Conservation (phyloP, 176 grass and related monocot species). For the Carex cristatella region DNA sequence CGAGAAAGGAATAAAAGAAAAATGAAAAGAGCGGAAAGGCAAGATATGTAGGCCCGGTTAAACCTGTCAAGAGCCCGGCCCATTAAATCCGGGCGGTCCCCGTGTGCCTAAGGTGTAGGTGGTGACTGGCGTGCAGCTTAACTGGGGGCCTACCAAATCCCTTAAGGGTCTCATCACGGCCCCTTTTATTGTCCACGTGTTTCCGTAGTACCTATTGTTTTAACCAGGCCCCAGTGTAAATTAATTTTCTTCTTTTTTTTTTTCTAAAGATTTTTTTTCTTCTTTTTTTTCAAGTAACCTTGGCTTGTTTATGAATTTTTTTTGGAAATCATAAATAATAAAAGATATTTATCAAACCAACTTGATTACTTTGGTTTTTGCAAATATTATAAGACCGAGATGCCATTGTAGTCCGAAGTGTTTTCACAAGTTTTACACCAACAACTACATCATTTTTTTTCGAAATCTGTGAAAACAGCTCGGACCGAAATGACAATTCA, state of each 20-base stretch:
- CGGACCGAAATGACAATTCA: too few species aligned
- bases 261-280: neutral
- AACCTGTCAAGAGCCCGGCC: neutral
- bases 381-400: too few species aligned
- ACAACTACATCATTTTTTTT: too few species aligned
- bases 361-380: too few species aligned
- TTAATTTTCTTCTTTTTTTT: neutral
- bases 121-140: neutral
- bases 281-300: neutral
- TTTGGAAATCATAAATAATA: too few species aligned
- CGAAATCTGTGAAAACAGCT: too few species aligned
- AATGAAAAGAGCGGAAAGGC: neutral
- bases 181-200: neutral
- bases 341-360: too few species aligned
- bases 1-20: neutral
- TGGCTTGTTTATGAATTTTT: too few species aligned
- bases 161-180: neutral
- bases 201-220: neutral
- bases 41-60: neutral
- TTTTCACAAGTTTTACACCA: too few species aligned
- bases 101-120: neutral
- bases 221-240: neutral
- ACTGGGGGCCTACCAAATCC: neutral
- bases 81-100: neutral
- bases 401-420: too few species aligned